Evolutionary conservation across 306 rosid species (phyloP).

Genomic region (Acacia confusa): DNA sequence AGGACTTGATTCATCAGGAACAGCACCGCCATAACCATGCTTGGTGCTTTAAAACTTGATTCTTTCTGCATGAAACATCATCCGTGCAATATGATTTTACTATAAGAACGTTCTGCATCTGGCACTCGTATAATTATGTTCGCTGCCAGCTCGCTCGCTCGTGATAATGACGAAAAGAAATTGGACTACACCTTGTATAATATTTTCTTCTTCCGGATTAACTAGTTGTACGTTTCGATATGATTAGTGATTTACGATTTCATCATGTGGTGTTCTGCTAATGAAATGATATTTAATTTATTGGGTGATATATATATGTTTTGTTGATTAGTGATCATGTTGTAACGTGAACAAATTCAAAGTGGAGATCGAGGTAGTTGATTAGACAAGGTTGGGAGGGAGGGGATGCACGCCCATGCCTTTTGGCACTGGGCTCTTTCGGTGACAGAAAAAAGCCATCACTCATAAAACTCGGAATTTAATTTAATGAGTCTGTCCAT

Average conservation of each 20-base stretch:
- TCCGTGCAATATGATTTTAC: too few species aligned
- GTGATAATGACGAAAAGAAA: constrained; percentile 28
- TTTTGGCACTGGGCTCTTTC: not conserved
- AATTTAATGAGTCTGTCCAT: too few species aligned
- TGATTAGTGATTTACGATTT: constrained; percentile 2
- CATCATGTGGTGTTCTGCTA: not conserved
- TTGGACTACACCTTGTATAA: constrained; percentile 27
- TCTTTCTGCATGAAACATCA: not conserved
- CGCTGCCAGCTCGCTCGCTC: not conserved
- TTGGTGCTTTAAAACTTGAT: constrained; percentile 72
- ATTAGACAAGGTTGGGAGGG: constrained; percentile 35
- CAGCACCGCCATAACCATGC: constrained; percentile 39
- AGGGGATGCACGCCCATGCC: constrained; percentile 18
- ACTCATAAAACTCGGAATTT: not conserved
- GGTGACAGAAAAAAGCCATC: not conserved
- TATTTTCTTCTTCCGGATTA: constrained; percentile 5
- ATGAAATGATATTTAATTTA: not conserved
- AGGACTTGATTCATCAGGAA: constrained; percentile 59
- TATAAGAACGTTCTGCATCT: too few species aligned
- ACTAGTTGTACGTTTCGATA: constrained; percentile 25
- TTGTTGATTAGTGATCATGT: not conserved
- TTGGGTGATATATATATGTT: not conserved
- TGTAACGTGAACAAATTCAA: constrained; percentile 21
- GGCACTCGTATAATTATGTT: not conserved
- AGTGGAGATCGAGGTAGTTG: not conserved